A percentile compares a stretch with the other conserved stretches of the same genome.
Conservation (phyloP, 192 early-diverging fungal genomes). For the Chytriomyces sp. region DNA sequence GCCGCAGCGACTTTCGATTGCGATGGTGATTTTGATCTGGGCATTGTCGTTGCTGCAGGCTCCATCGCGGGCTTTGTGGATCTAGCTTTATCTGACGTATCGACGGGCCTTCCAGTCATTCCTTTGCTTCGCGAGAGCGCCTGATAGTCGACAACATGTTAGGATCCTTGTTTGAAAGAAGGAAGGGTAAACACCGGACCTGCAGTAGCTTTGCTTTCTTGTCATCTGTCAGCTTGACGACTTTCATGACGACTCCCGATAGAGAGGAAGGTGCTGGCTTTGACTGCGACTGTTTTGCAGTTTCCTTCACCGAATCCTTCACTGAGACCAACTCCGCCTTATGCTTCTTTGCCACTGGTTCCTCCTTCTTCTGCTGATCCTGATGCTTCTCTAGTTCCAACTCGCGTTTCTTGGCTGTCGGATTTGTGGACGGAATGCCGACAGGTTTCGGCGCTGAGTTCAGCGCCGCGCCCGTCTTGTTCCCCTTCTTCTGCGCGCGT, state of each 20-base stretch:
- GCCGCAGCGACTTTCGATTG: background rate
- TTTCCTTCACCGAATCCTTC: background rate
- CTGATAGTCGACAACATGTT: background rate
- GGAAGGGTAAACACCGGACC: background rate
- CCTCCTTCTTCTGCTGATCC: background rate
- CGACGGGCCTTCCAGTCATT: background rate
- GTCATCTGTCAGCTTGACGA: slow-evolving; percentile 1
- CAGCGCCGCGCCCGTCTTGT: too few species aligned
- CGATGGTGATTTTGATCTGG: background rate
- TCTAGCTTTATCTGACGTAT: background rate
- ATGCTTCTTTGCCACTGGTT: background rate
- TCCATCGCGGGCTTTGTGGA: background rate
- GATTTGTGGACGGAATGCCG: too few species aligned
- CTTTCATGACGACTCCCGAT: background rate
- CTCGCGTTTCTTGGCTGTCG: too few species aligned
- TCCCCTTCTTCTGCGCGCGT: too few species aligned
- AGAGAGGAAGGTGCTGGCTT: background rate
- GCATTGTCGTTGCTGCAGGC: background rate
- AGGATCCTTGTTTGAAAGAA: background rate
- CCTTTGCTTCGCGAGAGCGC: slow-evolving; percentile 11
- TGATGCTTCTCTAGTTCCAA: background rate
- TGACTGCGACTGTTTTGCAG: background rate
- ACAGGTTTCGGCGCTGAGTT: too few species aligned
- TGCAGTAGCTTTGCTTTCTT: slow-evolving; percentile 5
- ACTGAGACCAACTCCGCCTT: background rate